Evolutionary conservation across 1,139 yeast species (phyloP), one percentile per base, ranked within the genome.

Genomic region (Suhomyces bolitotheri): DNA sequence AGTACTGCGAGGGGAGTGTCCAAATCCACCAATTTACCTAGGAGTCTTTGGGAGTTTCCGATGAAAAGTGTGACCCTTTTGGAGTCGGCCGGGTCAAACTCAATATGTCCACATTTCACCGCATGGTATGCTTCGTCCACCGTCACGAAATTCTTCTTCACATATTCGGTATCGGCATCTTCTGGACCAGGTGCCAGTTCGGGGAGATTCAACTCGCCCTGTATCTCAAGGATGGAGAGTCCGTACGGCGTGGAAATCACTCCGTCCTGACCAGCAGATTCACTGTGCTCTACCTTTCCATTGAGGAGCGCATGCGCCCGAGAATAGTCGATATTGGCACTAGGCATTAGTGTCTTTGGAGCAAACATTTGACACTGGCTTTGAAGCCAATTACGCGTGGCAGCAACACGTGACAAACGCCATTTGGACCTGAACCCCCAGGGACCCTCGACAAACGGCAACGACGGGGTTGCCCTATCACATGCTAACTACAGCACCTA

Each of bases 151-250:
- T 53, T 58, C 16, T 43, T 45, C 16, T 43, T 45, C 16, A 49
- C 43, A 34, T 53, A 55, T 39, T 60, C 62, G 17, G 53, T 37
- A n/a, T 52, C 39, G 2, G 50, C 51, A 8, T 50, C 44, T 37
- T 37, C n/a, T 7, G 33, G 27, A 31, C 25, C 21, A 47, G 76
- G 75, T 24, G 60, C 62, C 16, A 51, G 53, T 1, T 50, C 41
- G 1, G 89, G 89, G 1, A 78, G 51, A 37, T 78, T 75, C 27
- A 83, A 54, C 23, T 78, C 85, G 3, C 92, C 92, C 53, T 83
- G 92, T 12, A 83, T 82, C 54, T 83, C 92, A 16, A 83, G 45
- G 8, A 83, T 49, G 2, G 75, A 67, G 23, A 78, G 65, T 0
- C 90, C 92, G 30, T 62, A 58, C 0, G 81, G 73, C 0, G 90